These are phyloP conservation scores for Leccinum subrobustum DNA, from an alignment of 1,284 basidiomycete species.

Conservation along the genomic window DNA sequence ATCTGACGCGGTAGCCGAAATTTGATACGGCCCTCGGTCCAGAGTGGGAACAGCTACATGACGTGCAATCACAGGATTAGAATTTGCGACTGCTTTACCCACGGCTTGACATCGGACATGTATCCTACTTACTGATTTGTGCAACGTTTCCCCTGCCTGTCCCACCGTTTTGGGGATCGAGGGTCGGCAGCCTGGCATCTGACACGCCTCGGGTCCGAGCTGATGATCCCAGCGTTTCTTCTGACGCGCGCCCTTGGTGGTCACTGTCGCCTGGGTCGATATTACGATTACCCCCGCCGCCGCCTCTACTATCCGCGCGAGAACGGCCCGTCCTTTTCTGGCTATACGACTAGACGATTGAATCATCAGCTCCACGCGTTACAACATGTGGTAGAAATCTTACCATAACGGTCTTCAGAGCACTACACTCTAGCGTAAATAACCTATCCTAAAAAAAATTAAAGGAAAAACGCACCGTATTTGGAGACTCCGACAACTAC, in stretches of 20 bases:
- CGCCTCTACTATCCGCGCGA: conserved; percentile 49
- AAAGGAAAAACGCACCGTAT: conserved; percentile 59
- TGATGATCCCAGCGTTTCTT: conserved; percentile 35
- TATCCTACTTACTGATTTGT: conserved; percentile 31
- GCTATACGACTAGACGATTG: conserved; percentile 53
- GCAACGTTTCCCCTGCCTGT: conserved; percentile 14
- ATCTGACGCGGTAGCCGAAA: conserved; percentile 10
- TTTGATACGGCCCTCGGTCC: conserved; percentile 20
- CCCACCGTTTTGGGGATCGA: conserved; percentile 27
- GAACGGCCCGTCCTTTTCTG: conserved; percentile 63
- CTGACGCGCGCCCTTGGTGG: conserved; percentile 36
- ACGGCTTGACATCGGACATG: conserved; percentile 11
- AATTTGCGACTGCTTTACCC: conserved; percentile 26
- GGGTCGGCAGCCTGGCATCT: conserved; percentile 31
- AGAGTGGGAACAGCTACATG: conserved; percentile 22
- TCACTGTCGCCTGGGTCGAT: conserved; percentile 43
- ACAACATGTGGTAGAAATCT: conserved; percentile 21
- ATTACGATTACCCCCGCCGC: conserved; percentile 40
- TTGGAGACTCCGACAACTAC: conserved; percentile 84
- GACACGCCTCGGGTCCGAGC: conserved; percentile 51
- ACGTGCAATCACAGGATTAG: conserved; percentile 24
- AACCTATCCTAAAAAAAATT: neutral
- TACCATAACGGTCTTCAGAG: conserved; percentile 77
- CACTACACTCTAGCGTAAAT: conserved; percentile 39
- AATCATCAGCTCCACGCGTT: conserved; percentile 10